Evolutionary conservation across 371 early-diverging fungal species (phyloP).

Genomic region (Dinochytrium kinnereticum): DNA sequence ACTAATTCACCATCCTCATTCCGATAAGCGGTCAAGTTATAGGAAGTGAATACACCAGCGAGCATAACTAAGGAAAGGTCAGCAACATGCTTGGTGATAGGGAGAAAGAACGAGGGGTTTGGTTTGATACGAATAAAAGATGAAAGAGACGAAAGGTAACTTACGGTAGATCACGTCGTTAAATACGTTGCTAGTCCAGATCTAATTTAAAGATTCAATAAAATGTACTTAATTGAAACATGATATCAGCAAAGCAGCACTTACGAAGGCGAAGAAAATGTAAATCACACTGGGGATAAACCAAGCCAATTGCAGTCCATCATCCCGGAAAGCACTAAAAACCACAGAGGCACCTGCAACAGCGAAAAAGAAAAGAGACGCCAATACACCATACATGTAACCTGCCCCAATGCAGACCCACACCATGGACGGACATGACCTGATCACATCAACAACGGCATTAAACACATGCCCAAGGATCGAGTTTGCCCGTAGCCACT

Average conservation of each 20-base stretch:
- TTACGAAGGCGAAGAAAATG: not conserved
- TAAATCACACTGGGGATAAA: not conserved
- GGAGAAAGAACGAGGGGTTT: too few species aligned
- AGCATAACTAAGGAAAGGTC: too few species aligned
- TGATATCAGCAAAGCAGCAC: not conserved
- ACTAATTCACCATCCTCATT: slow-evolving; percentile 8
- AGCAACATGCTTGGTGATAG: too few species aligned
- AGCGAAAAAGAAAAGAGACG: not conserved
- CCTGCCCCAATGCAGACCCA: not conserved
- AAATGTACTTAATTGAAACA: not conserved
- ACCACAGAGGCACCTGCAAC: not conserved
- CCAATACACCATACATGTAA: not conserved
- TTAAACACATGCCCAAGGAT: not conserved
- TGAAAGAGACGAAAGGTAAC: not conserved
- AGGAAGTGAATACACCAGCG: slow-evolving; percentile 37
- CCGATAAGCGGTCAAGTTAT: slow-evolving; percentile 22
- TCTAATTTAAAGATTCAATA: not conserved
- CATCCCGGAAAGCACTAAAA: not conserved
- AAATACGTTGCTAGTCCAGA: not conserved
- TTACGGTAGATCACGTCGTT: not conserved
- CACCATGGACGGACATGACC: not conserved
- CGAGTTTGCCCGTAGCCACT: not conserved
- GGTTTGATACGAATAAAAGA: too few species aligned
- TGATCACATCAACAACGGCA: not conserved
- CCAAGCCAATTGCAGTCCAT: not conserved